Evolutionary conservation across 2,329 filamentous ascomycete species (phyloP).

Genomic region (Xylaria sp.): DNA sequence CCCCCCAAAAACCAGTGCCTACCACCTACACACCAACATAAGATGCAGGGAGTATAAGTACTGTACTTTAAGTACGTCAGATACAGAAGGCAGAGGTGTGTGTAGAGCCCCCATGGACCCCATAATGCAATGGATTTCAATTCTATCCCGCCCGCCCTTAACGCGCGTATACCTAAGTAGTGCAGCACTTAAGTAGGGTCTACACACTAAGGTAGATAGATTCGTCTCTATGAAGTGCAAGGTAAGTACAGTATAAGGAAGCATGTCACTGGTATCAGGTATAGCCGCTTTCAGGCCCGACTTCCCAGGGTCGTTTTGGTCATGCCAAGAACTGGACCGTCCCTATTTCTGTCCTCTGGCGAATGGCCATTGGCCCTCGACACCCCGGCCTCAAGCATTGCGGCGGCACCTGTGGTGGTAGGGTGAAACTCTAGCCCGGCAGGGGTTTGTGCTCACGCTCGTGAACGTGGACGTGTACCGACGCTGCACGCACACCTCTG

Average conservation of each 20-base stretch:
- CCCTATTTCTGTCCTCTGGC: constrained; percentile 25
- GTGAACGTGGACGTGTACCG: background rate
- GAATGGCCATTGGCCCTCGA: constrained; percentile 21
- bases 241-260: no score
- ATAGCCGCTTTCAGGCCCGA: constrained; percentile 18
- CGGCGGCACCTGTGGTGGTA: constrained; percentile 26
- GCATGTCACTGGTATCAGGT: background rate
- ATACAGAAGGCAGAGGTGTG: background rate
- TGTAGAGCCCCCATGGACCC: background rate
- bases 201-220: no score
- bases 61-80: no score
- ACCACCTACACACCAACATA: no score
- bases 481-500: background rate
- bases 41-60: no score
- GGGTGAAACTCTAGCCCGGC: constrained; percentile 27
- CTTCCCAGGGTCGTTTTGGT: constrained; percentile 21
- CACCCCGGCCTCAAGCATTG: constrained; percentile 25
- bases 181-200: no score
- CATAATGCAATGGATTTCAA: background rate
- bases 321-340: constrained; percentile 23
- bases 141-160: no score
- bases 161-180: no score
- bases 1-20: no score
- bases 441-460: constrained; percentile 12
- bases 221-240: no score